A percentile compares a stretch with the other conserved stretches of the same genome.
Evolutionary conservation across 2,329 filamentous ascomycete genomes (phyloP).

Genomic region (Penicillium occitanis): DNA sequence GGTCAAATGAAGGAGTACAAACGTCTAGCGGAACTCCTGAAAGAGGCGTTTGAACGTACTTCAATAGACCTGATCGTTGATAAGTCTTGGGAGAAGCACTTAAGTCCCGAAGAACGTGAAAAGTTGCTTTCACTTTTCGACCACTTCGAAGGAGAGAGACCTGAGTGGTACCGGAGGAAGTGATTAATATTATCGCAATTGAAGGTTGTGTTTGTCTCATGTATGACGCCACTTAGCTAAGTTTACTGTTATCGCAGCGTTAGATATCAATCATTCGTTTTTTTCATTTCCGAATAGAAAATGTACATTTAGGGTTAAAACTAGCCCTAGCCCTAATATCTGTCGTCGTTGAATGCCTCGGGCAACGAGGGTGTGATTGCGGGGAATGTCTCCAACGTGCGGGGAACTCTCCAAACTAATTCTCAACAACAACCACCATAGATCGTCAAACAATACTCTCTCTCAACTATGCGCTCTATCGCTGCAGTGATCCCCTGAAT

Average conservation of each 20-base stretch:
- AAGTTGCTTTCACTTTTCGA: neutral
- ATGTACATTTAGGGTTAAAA: neutral
- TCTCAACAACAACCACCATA: neutral
- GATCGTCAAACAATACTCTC: neutral
- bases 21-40: neutral
- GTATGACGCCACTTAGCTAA: neutral
- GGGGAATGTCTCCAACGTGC: constrained; percentile 18
- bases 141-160: neutral
- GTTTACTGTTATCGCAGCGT: neutral
- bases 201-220: neutral
- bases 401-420: constrained; percentile 14
- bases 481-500: neutral
- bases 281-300: neutral
- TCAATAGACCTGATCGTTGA: neutral
- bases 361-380: constrained; percentile 9
- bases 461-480: constrained; percentile 14
- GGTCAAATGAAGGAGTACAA: neutral
- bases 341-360: neutral
- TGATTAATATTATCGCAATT: neutral
- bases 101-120: neutral
- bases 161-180: neutral
- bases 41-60: neutral
- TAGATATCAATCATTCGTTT: neutral
- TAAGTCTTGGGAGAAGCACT: too few relatives aligned
- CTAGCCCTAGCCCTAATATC: neutral